phyloP scores from a whole-genome alignment of 2,329 filamentous ascomycete species.

The Drechslerella coelobrocha region DNA sequence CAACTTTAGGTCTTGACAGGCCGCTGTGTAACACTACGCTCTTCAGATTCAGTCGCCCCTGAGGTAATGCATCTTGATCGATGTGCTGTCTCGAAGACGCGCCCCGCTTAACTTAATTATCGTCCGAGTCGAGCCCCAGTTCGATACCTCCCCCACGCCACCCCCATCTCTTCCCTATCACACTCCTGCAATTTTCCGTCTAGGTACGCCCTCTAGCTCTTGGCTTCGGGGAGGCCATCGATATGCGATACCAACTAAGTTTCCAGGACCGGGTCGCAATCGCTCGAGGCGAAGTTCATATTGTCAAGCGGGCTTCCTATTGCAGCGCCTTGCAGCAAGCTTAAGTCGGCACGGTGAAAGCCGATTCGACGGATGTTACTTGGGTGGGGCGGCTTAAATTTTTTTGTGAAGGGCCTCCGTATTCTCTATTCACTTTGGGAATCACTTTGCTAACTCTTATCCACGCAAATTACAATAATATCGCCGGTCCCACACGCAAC shows the following conservation, averaged over 20 bases:
- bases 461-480: not conserved
- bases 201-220: not conserved
- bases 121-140: not conserved
- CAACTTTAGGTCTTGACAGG: too few relatives aligned
- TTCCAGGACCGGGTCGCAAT: not conserved
- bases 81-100: constrained; percentile 25
- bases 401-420: not conserved
- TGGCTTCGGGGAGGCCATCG: not conserved
- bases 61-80: constrained; percentile 23
- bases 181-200: constrained; percentile 22
- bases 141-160: not conserved
- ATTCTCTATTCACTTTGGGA: not conserved
- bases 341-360: not conserved
- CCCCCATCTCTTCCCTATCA: not conserved
- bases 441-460: not conserved
- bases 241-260: not conserved
- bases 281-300: not conserved
- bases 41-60: constrained; percentile 23
- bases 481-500: not conserved
- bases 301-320: constrained; percentile 1
- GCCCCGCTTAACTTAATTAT: constrained; percentile 9
- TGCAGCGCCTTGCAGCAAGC: not conserved
- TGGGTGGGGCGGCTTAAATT: too few relatives aligned
- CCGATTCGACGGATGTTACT: not conserved
- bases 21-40: too few relatives aligned